Percentiles rank a stretch among this genome's conserved stretches.
These are phyloP conservation scores for Hymenoscyphus infarciens DNA, from an alignment of 2,329 filamentous ascomycete genomes.

Conservation along the genomic window DNA sequence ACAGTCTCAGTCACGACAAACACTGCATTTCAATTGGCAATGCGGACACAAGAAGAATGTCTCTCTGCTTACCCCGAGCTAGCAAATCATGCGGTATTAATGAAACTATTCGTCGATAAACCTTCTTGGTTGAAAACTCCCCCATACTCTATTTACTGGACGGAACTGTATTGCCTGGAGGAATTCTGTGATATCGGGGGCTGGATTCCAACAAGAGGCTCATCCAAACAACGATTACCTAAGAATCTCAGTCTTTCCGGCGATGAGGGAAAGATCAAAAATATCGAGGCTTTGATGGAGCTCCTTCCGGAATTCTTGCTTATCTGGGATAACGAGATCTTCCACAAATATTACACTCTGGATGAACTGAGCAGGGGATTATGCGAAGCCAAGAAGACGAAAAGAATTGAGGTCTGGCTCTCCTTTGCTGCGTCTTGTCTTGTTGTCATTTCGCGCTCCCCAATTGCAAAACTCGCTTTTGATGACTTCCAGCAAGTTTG, in stretches of 20 bases:
- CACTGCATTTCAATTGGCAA: constrained; percentile 13
- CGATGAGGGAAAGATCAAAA: too few species aligned
- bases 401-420: constrained; percentile 18
- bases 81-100: not conserved
- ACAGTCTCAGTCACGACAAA: constrained; percentile 15
- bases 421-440: constrained; percentile 20
- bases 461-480: not conserved
- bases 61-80: constrained; percentile 2
- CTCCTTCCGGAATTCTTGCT: constrained; percentile 4
- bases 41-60: not conserved
- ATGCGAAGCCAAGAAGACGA: constrained; percentile 7
- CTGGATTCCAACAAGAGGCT: too few species aligned
- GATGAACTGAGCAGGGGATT: constrained; percentile 18
- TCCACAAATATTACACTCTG: not conserved
- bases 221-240: too few species aligned
- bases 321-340: too few species aligned
- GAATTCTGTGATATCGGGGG: not conserved
- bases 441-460: not conserved
- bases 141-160: too few species aligned
- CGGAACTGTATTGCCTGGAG: not conserved
- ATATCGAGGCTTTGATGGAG: too few species aligned
- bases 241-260: too few species aligned
- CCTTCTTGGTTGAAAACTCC: too few species aligned
- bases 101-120: not conserved
- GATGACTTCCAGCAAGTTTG: not conserved